phyloP scores from a whole-genome alignment of 2,329 filamentous ascomycete genomes.

The Claviceps fusiformis region DNA sequence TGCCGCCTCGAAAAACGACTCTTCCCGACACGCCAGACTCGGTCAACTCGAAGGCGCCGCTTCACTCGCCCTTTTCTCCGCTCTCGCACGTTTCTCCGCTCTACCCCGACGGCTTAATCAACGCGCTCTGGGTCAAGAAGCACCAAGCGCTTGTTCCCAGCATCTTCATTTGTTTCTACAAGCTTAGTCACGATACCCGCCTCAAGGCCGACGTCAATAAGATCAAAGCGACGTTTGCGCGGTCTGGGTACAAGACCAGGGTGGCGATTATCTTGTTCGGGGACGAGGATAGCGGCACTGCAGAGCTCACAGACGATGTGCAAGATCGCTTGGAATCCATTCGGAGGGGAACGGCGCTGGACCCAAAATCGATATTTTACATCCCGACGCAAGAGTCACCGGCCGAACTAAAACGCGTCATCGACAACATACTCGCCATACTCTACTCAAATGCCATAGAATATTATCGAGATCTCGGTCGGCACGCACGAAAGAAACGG shows the following conservation, averaged over 20 bases:
- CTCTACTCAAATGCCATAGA: constrained; percentile 67
- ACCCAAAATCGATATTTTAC: constrained; percentile 76
- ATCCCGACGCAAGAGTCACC: constrained; percentile 60
- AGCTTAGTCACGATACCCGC: constrained; percentile 68
- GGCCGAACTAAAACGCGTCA: constrained; percentile 59
- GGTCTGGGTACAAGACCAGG: constrained; percentile 64
- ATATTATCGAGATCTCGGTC: constrained; percentile 89
- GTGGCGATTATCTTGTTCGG: constrained; percentile 52
- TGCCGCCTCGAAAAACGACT: constrained; percentile 43
- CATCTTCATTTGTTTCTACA: constrained; percentile 69
- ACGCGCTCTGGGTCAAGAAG: constrained; percentile 72
- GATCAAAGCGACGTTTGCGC: constrained; percentile 51
- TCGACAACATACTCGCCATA: constrained; percentile 56
- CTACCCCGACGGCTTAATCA: constrained; percentile 82
- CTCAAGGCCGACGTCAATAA: constrained; percentile 77
- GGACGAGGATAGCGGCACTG: constrained; percentile 14
- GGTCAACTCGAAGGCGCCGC: constrained; percentile 34
- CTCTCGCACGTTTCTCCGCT: constrained; percentile 69
- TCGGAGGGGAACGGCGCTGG: constrained; percentile 63
- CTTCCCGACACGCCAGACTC: constrained; percentile 37
- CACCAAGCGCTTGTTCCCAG: constrained; percentile 77
- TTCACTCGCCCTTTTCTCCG: constrained; percentile 87
- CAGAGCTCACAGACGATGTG: constrained; percentile 47
- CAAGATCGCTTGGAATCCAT: constrained; percentile 66
- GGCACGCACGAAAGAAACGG: constrained; percentile 79